Conservation (phyloP, 2,329 filamentous ascomycete species). For the Pyrenophora tritici-repentis region DNA sequence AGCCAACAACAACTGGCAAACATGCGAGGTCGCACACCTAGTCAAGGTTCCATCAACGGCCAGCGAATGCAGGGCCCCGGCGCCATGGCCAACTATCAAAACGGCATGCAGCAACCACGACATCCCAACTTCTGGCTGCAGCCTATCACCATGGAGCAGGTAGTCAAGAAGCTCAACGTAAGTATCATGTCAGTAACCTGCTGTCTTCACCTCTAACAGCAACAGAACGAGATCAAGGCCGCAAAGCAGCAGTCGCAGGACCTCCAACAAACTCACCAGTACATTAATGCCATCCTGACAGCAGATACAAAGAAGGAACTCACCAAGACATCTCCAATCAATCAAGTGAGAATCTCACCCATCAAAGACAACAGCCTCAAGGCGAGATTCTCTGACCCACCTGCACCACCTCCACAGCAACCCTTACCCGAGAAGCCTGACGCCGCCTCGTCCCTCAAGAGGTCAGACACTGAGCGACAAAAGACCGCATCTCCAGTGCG, state of each 20-base stretch:
- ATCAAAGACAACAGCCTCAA: slow-evolving; percentile 69
- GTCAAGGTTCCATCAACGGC: slow-evolving; percentile 63
- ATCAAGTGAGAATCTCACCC: slow-evolving; percentile 51
- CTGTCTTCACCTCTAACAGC: slow-evolving; percentile 19
- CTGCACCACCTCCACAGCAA: slow-evolving; percentile 89
- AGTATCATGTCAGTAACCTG: slow-evolving; percentile 44
- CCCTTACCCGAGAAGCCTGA: slow-evolving; percentile 93
- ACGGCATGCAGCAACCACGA: slow-evolving; percentile 70
- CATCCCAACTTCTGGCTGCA: slow-evolving; percentile 83
- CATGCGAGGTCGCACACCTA: slow-evolving; percentile 67
- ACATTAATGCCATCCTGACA: slow-evolving; percentile 75
- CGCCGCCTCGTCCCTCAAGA: slow-evolving; percentile 68
- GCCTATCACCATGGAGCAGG: slow-evolving; percentile 90
- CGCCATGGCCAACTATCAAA: slow-evolving; percentile 62
- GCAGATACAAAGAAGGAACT: slow-evolving; percentile 66
- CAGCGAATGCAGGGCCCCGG: slow-evolving; percentile 64
- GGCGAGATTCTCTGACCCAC: slow-evolving; percentile 87
- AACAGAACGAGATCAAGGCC: slow-evolving; percentile 83
- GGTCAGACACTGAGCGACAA: slow-evolving; percentile 75
- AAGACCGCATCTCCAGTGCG: slow-evolving; percentile 66
- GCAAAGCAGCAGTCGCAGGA: slow-evolving; percentile 88
- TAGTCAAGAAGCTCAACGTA: slow-evolving; percentile 85
- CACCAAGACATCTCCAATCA: slow-evolving; percentile 51
- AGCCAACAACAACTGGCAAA: slow-evolving; percentile 68
- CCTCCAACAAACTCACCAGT: slow-evolving; percentile 78